Conservation (phyloP, 108 stramenopile genomes). For the Pseudonitzschia delicatissima region DNA sequence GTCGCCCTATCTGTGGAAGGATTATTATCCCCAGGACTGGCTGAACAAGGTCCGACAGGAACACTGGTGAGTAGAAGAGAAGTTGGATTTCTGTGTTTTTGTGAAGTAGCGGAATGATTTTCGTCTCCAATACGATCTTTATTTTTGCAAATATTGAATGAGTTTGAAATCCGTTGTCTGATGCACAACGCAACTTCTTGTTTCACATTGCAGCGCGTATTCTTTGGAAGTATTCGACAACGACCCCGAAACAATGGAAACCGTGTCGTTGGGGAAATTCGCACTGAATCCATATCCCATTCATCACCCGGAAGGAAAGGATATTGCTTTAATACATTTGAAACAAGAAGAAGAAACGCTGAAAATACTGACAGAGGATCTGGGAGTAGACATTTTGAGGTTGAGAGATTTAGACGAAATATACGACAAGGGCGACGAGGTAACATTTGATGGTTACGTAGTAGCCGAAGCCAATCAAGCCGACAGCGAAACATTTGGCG, state of each 20-base stretch:
- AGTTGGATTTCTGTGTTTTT: not conserved
- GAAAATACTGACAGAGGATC: conserved; percentile 39
- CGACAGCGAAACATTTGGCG: conserved; percentile 25
- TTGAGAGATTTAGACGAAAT: conserved; percentile 51
- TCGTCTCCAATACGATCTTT: no score
- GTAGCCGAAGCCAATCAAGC: conserved; percentile 50
- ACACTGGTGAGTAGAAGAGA: conserved; percentile 53
- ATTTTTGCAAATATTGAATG: no score
- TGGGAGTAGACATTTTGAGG: conserved; percentile 69
- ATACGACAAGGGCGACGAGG: conserved; percentile 66
- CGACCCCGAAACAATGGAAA: conserved; percentile 23
- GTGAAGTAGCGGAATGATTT: no score
- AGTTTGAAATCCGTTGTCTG: not conserved
- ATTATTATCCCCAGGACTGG: conserved; percentile 86
- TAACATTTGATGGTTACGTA: conserved; percentile 78
- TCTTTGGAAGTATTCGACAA: conserved; percentile 45
- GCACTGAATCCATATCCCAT: conserved; percentile 78
- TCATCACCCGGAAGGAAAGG: conserved; percentile 75
- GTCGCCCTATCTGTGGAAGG: conserved; percentile 77
- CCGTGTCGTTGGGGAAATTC: conserved; percentile 56
- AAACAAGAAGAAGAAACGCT: conserved; percentile 66
- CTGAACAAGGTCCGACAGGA: conserved; percentile 56
- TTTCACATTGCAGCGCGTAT: conserved; percentile 25
- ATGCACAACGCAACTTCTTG: no score
- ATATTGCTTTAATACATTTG: conserved; percentile 76